Base-by-base conservation (phyloP, 352 stramenopile species). In the Blastocystis sp. region DNA sequence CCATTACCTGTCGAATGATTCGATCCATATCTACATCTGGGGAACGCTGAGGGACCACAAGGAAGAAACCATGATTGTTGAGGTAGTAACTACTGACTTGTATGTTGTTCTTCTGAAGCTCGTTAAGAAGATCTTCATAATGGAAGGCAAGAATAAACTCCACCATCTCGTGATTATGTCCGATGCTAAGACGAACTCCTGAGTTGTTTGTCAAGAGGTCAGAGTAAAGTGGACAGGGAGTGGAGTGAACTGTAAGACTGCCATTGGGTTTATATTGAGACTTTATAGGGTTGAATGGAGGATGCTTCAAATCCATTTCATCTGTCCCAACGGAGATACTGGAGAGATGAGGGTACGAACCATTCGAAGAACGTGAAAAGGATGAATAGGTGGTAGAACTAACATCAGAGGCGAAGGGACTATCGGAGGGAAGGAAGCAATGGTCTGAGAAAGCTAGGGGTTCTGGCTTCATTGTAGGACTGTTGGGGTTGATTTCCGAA, bases 41-140 rank as follows among this genome's bases (percentile, higher is more conserved):
- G 19, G 7, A 37, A 33, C 27, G 17, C 64, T 76, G 64, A 3
- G 27, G 1, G 11, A 48, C 42, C 24, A 76, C 64, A 22, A 51
- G 27, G 33, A 76, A 76, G 64, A 76, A 76, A n/a, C 64, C 64
- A 48, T 76, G 64, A 33, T 44, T 48, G 33, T 76, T 76, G 35
- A 76, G 64, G 33, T 76, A 76, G 33, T 48, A 76, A 1, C 64
- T 44, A 5, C 1, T 13, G 19, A 48, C n/a, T 15, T 27, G 22
- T 7, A 76, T 22, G 64, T 44, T 44, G 30, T 19, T 7, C 9
- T 24, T n/a, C 11, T n/a, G 64, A 13, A 76, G 64, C 33, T 76
- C 64, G 5, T 27, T 37, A 11, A 48, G 15, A 6, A 76, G 35
- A n/a, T 76, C 30, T 2, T 76, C 64, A 44, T 76, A 48, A 33